These are phyloP conservation scores for Pichia sp. DNA, from an alignment of 1,139 yeast genomes.

Conservation along the genomic window DNA sequence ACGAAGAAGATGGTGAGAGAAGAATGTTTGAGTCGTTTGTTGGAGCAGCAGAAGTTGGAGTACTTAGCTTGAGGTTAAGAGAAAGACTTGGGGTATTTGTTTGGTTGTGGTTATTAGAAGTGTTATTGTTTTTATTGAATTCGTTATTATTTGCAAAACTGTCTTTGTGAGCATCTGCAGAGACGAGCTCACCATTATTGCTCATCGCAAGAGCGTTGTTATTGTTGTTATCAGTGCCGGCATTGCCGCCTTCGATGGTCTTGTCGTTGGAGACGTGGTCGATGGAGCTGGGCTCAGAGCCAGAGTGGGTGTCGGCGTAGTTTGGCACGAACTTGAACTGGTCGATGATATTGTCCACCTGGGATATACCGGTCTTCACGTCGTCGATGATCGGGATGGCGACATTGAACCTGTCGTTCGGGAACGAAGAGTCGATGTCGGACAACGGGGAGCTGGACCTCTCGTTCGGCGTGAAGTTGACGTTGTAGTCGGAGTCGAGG, in stretches of 20 bases:
- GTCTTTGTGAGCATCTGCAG: neutral
- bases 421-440: neutral
- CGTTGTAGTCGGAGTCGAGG: neutral
- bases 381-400: constrained; percentile 6
- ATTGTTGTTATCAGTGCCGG: neutral
- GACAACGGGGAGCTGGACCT: constrained; percentile 1
- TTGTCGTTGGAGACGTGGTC: neutral
- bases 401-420: neutral
- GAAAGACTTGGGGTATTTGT: neutral
- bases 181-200: neutral
- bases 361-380: constrained; percentile 28
- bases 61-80: neutral
- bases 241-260: too few species aligned
- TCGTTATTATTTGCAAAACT: neutral
- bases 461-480: neutral
- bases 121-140: neutral
- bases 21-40: neutral
- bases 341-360: constrained; percentile 28
- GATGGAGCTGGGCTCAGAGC: neutral
- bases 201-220: neutral
- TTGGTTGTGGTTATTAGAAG: neutral
- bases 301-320: neutral
- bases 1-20: constrained; percentile 12
- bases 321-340: constrained; percentile 18
- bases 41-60: neutral